phyloP scores from a whole-genome alignment of 768 basidiomycete genomes.

The Lactarius deliciosus region DNA sequence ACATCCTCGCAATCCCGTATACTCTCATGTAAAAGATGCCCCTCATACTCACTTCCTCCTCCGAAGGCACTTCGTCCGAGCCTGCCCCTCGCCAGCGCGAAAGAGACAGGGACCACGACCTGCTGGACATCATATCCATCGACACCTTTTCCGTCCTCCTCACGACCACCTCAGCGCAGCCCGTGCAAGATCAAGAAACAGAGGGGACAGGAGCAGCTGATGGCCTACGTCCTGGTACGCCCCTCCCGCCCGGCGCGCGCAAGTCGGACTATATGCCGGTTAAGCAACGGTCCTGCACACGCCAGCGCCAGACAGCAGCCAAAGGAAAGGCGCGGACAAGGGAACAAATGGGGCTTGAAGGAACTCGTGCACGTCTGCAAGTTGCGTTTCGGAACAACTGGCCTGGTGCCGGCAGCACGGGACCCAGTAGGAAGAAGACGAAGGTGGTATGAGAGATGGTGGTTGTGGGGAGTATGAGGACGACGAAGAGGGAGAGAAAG shows the following conservation, averaged over 20 bases:
- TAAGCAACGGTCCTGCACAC: not conserved
- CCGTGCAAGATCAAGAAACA: conserved; percentile 1
- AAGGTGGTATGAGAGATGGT: too few species aligned
- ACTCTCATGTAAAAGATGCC: not conserved
- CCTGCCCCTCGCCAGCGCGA: not conserved
- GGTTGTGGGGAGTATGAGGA: not conserved
- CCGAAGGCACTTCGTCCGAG: not conserved
- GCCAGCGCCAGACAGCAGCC: not conserved
- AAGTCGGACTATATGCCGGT: conserved; percentile 10
- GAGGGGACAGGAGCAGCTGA: not conserved
- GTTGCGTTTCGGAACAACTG: conserved; percentile 8
- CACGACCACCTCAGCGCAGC: not conserved
- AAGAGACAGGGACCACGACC: not conserved
- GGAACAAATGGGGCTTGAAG: conserved; percentile 3
- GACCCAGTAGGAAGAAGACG: too few species aligned
- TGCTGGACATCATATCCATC: conserved; percentile 13
- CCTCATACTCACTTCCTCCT: conserved; percentile 13
- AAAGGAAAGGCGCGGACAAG: not conserved
- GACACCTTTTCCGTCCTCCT: not conserved
- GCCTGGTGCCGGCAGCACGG: not conserved
- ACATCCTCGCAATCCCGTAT: conserved; percentile 1
- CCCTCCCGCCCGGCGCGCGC: not conserved
- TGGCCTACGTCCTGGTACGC: not conserved
- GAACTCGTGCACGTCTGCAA: conserved; percentile 15
- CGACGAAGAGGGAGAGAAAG: not conserved